phyloP scores from a whole-genome alignment of 768 basidiomycete species.

The Mrakia gelida region DNA sequence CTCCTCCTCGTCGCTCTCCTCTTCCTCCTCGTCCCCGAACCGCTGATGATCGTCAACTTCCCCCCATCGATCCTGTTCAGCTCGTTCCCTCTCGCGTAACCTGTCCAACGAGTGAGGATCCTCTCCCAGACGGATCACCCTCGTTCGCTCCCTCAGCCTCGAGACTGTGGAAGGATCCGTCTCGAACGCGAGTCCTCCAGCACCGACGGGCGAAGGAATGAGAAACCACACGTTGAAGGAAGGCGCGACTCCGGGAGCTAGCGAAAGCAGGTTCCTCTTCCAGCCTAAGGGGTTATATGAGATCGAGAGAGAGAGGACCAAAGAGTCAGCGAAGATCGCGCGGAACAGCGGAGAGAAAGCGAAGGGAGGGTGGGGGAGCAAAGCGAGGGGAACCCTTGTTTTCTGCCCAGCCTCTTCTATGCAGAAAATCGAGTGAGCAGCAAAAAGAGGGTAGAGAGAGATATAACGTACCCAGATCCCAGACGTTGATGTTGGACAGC shows the following conservation, averaged over 20 bases:
- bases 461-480: conserved; percentile 19
- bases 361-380: not conserved
- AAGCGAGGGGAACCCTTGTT: not conserved
- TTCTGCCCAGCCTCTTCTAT: no score
- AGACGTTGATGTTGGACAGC: conserved; percentile 18
- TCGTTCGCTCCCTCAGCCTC: conserved; percentile 10
- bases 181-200: not conserved
- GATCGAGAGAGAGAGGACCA: conserved; percentile 6
- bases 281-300: not conserved
- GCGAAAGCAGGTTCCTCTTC: conserved; percentile 7
- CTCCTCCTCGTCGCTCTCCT: not conserved
- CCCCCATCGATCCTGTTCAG: conserved; percentile 14
- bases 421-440: no score
- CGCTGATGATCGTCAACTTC: not conserved
- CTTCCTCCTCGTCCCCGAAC: not conserved
- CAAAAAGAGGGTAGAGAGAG: not conserved
- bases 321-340: not conserved
- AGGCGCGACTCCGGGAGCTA: not conserved
- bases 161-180: not conserved
- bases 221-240: not conserved
- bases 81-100: conserved; percentile 10
- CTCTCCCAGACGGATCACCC: conserved; percentile 20
- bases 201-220: not conserved
- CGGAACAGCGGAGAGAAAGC: not conserved
- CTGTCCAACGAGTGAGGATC: conserved; percentile 1